Percentiles rank a stretch among this genome's conserved stretches.
Evolutionary conservation across 2,329 filamentous ascomycete genomes (phyloP).

Genomic region (Fusarium floridanum): DNA sequence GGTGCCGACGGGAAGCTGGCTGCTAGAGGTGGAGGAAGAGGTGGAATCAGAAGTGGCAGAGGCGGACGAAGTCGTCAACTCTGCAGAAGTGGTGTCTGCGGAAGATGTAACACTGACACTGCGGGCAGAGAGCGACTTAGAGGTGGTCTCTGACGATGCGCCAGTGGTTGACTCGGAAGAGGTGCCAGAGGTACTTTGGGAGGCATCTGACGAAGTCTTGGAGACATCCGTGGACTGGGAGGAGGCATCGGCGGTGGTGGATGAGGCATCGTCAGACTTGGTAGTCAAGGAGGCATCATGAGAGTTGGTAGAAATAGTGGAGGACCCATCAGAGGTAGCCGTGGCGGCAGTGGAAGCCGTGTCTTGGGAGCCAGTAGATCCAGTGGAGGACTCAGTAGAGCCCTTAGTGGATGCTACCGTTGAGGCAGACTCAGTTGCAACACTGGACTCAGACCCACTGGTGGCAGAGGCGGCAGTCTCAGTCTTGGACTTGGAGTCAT

Average conservation of each 20-base stretch:
- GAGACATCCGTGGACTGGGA: not conserved
- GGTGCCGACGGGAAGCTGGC: not conserved
- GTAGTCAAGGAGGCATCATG: not conserved
- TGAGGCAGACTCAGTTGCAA: not conserved
- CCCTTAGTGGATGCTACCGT: not conserved
- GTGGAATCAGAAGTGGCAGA: not conserved
- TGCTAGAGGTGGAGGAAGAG: conserved; percentile 6
- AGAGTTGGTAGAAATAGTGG: not conserved
- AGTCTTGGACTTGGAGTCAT: not conserved
- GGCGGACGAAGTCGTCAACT: not conserved
- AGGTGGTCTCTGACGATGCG: not conserved
- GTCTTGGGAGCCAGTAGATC: not conserved
- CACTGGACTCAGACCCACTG: not conserved
- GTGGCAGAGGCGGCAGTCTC: not conserved
- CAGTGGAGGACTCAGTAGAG: not conserved
- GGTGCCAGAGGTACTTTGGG: not conserved
- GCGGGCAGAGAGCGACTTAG: not conserved
- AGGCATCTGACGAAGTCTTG: not conserved
- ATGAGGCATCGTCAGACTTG: not conserved
- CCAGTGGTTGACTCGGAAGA: not conserved
- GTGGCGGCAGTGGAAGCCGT: not conserved
- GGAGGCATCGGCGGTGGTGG: not conserved
- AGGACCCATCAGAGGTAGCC: not conserved
- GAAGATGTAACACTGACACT: not conserved
- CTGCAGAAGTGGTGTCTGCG: not conserved